A percentile compares a stretch with the other conserved stretches of the same genome.
phyloP scores from a whole-genome alignment of 495 filamentous ascomycete species.

The Ascodesmis nigricans region DNA sequence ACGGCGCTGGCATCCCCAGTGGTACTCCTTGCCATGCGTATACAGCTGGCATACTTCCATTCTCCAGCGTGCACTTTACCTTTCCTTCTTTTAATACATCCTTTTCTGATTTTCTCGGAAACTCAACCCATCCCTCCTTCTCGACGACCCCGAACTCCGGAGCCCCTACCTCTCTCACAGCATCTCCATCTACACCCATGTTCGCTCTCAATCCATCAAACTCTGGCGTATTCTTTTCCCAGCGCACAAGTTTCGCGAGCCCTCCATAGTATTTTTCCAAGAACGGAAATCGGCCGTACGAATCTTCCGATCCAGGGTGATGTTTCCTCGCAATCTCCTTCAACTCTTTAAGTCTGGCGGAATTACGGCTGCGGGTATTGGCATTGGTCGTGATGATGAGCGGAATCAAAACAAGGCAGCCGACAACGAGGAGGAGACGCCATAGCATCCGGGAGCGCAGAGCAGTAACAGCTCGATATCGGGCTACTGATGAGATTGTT shows the following conservation, averaged over 20 bases:
- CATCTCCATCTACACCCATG: conserved; percentile 2
- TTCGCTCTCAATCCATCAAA: conserved; percentile 4
- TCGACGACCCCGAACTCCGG: too few relatives aligned
- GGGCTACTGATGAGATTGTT: too few relatives aligned
- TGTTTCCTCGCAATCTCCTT: too few relatives aligned
- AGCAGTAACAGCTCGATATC: too few relatives aligned
- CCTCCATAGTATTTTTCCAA: conserved; percentile 15
- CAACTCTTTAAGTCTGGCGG: too few relatives aligned
- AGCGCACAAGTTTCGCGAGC: conserved; percentile 7
- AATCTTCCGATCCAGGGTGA: too few relatives aligned
- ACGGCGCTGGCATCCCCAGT: conserved; percentile 44
- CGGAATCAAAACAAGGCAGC: too few relatives aligned
- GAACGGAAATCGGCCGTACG: conserved; percentile 12
- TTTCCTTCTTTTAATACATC: conserved; percentile 8
- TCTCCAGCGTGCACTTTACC: background rate
- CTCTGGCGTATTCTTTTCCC: conserved; percentile 9
- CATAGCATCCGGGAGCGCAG: too few relatives aligned
- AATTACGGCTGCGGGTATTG: too few relatives aligned
- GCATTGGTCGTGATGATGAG: too few relatives aligned
- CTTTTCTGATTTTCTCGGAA: conserved; percentile 7
- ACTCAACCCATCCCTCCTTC: conserved; percentile 4
- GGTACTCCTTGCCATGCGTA: conserved; percentile 9
- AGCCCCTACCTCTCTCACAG: conserved; percentile 15
- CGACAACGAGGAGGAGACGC: too few relatives aligned
- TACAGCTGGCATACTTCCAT: conserved; percentile 1